Base-by-base conservation (phyloP, 2,329 filamentous ascomycete genomes). In the Neonectria ditissima region DNA sequence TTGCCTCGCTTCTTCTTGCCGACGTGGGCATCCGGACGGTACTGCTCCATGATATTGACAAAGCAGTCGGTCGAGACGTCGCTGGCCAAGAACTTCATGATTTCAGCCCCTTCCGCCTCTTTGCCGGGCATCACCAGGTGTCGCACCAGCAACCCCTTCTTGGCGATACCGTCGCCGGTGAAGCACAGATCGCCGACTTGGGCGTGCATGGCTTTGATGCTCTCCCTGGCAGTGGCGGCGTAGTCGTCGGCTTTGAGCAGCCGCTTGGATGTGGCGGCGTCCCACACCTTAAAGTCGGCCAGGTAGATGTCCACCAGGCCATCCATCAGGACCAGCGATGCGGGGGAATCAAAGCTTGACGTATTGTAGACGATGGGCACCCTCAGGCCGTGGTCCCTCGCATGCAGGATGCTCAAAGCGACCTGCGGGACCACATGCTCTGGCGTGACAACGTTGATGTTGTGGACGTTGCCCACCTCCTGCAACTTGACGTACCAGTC, bases 1-100 rank as follows among this genome's bases (percentile, higher is more conserved):
- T 67, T 77, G 14, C 53, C 59, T 34, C 72, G 68, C 69, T 80
- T 87, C 57, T 82, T 80, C 80, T 93, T 95, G 4, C 93, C 93
- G 1, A 97, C 93, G 76, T 97, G 89, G 0, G 92, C 93, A 67
- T 91, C 87, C 0, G 92, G 92, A 66, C 89, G 89, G 74, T 96
- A 96, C 78, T 97, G 93, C 78, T 97, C 92, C 92, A 96, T 96
- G 68, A 97, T 90, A 75, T 97, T 91, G 63, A 96, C 86, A 77
- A 94, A 95, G 45, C 91, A 83, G 76, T 96, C 92, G 59, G 81
- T 84, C 4, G 91, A 92, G 2, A 97, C 84, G 55, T 93, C 87
- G 28, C 86, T 81, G 0, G 92, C 92, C 16, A 97, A 81, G 84
- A 92, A 97, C 65, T 81, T 83, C 83, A 97, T 91, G 63, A 97